Conservation (phyloP, 129 eudicot genomes). For the Pittosporum tobira region DNA sequence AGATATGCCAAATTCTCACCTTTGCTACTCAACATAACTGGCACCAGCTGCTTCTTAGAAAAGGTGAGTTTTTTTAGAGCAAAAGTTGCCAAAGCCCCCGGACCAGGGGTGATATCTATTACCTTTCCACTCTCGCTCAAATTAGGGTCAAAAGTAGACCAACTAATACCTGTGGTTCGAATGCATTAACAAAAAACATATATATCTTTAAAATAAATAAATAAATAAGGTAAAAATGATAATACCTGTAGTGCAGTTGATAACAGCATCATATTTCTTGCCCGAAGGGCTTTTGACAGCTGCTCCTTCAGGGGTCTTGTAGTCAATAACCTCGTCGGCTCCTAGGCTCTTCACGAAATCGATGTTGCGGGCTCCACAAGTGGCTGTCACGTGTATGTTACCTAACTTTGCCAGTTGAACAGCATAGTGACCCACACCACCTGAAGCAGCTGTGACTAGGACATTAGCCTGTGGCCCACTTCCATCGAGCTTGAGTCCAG, state of each 20-base stretch:
- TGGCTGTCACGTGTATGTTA: slow-evolving; percentile 54
- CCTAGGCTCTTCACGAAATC: slow-evolving; percentile 49
- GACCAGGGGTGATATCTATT: slow-evolving; percentile 37
- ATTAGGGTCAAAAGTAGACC: slow-evolving; percentile 41
- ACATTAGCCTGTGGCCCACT: slow-evolving; percentile 41
- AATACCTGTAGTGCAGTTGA: slow-evolving; percentile 42
- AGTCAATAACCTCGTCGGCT: slow-evolving; percentile 63
- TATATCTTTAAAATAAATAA: too few species aligned
- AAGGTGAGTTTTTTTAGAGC: slow-evolving; percentile 10
- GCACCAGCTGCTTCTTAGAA: slow-evolving; percentile 43
- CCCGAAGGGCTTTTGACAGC: slow-evolving; percentile 57
- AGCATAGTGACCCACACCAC: slow-evolving; percentile 61
- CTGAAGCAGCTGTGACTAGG: slow-evolving; percentile 56
- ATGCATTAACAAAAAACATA: too few species aligned
- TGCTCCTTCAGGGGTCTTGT: slow-evolving; percentile 59
- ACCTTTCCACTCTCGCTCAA: slow-evolving; percentile 39
- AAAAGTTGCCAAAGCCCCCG: slow-evolving; percentile 28
- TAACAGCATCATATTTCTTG: slow-evolving; percentile 41
- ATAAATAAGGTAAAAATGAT: too few species aligned
- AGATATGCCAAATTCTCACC: slow-evolving; percentile 33
- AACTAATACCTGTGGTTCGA: slow-evolving; percentile 36
- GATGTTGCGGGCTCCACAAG: slow-evolving; percentile 55
- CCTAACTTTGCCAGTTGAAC: slow-evolving; percentile 56
- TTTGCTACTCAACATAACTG: slow-evolving; percentile 25
- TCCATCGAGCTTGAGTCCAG: slow-evolving; percentile 39